Evolutionary conservation across 1,284 basidiomycete genomes (phyloP).

Genomic region (Albatrellus sp.): DNA sequence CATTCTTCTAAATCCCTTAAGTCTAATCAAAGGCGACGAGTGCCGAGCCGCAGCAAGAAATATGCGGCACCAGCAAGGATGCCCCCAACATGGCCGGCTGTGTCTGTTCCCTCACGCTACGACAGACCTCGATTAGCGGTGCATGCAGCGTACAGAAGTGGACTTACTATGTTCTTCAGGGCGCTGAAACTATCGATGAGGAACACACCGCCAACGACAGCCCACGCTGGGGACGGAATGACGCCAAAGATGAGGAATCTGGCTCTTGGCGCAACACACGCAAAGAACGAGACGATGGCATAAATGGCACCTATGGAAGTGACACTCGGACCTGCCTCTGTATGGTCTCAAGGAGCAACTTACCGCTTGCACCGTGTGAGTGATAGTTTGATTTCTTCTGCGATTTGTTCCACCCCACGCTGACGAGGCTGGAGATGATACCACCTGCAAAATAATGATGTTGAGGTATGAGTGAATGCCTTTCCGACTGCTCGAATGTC

Average conservation of each 20-base stretch:
- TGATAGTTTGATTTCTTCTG: constrained; percentile 30
- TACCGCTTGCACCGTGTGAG: constrained; percentile 68
- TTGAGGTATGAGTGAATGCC: constrained; percentile 4
- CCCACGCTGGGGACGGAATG: constrained; percentile 79
- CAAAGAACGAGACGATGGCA: constrained; percentile 59
- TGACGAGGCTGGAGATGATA: constrained; percentile 45
- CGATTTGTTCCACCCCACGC: constrained; percentile 32
- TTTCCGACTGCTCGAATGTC: background rate
- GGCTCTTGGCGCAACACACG: constrained; percentile 55
- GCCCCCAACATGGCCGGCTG: constrained; percentile 73
- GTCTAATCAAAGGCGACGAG: constrained; percentile 5
- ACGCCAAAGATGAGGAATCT: constrained; percentile 75
- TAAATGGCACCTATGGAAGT: constrained; percentile 53
- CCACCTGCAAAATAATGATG: constrained; percentile 32
- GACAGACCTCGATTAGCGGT: constrained; percentile 2
- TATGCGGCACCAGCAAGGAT: constrained; percentile 58
- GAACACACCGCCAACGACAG: constrained; percentile 64
- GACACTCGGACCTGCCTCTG: background rate
- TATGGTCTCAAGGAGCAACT: constrained; percentile 12
- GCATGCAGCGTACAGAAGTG: no score
- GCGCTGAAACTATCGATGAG: constrained; percentile 52
- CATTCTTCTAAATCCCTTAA: background rate
- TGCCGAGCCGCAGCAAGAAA: constrained; percentile 19
- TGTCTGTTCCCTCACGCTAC: constrained; percentile 43
- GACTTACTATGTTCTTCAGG: constrained; percentile 27